phyloP scores from a whole-genome alignment of 1,284 basidiomycete genomes.

The Chondrostereum purpureum region DNA sequence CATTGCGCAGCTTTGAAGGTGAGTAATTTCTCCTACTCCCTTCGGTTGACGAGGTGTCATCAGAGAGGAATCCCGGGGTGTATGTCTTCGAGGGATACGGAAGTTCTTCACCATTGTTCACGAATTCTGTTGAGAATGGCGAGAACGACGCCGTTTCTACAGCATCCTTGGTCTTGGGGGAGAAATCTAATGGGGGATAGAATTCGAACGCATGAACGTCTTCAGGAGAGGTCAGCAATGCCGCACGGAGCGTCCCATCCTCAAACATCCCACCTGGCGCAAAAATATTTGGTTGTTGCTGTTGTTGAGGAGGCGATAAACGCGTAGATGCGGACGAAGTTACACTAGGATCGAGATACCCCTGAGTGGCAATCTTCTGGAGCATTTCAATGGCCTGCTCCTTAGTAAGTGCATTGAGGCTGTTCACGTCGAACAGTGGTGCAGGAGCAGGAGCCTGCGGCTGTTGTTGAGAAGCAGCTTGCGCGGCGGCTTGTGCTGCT shows the following conservation, averaged over 20 bases:
- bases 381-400: constrained; percentile 66
- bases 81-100: neutral
- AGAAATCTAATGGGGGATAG: neutral
- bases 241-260: constrained; percentile 25
- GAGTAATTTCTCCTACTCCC: too few relatives aligned
- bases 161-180: too few relatives aligned
- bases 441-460: constrained; percentile 43
- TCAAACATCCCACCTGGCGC: constrained; percentile 11
- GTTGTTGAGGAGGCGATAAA: constrained; percentile 2
- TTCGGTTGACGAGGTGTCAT: neutral
- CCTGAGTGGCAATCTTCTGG: constrained; percentile 50
- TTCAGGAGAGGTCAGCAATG: constrained; percentile 17
- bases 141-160: neutral
- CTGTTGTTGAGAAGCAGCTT: constrained; percentile 70
- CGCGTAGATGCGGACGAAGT: constrained; percentile 6
- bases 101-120: neutral
- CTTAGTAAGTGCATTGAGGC: constrained; percentile 35
- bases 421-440: constrained; percentile 24
- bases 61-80: neutral
- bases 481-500: constrained; percentile 80
- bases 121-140: neutral
- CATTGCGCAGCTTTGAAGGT: neutral
- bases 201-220: constrained; percentile 6
- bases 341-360: constrained; percentile 27
- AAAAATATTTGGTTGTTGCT: constrained; percentile 13